Conservation (phyloP, 2,329 filamentous ascomycete species). For the Endoconidiophora polonica region DNA sequence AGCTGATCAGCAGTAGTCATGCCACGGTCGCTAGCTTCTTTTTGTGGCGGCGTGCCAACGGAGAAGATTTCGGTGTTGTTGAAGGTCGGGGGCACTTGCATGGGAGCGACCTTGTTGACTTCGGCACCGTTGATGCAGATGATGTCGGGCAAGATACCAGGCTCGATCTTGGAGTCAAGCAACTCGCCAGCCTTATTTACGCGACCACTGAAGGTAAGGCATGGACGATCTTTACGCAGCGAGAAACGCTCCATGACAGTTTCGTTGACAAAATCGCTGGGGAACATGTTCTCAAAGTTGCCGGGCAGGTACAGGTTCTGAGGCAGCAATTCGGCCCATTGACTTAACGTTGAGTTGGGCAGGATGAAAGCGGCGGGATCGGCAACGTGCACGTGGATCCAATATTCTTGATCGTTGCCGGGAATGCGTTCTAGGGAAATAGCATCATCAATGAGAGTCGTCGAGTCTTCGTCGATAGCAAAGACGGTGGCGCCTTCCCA, state of each 20-base stretch:
- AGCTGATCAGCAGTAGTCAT: conserved; percentile 30
- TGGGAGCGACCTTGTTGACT: conserved; percentile 26
- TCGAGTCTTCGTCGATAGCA: conserved; percentile 52
- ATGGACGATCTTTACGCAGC: conserved; percentile 31
- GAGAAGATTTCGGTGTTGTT: conserved; percentile 15
- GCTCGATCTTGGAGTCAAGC: conserved; percentile 36
- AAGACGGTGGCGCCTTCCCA: conserved; percentile 46
- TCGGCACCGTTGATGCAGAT: conserved; percentile 38
- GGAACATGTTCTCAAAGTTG: conserved; percentile 41
- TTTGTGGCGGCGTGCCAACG: conserved; percentile 18
- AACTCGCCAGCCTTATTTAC: conserved; percentile 36
- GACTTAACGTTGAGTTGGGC: conserved; percentile 38
- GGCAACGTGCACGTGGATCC: conserved; percentile 65
- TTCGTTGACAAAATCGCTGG: conserved; percentile 21
- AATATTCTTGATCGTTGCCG: conserved; percentile 36
- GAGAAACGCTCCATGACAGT: conserved; percentile 35
- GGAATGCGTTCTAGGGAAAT: conserved; percentile 50
- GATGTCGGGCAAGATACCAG: conserved; percentile 37
- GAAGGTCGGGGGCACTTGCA: background rate
- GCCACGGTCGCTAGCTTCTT: conserved; percentile 20
- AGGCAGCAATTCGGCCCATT: conserved; percentile 43
- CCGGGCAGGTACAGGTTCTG: conserved; percentile 45
- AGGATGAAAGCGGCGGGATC: conserved; percentile 58
- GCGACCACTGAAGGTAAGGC: conserved; percentile 45
- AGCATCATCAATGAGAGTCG: conserved; percentile 63